These are phyloP conservation scores for Termitomyces sp. DNA, from an alignment of 768 basidiomycete genomes.

Conservation along the genomic window DNA sequence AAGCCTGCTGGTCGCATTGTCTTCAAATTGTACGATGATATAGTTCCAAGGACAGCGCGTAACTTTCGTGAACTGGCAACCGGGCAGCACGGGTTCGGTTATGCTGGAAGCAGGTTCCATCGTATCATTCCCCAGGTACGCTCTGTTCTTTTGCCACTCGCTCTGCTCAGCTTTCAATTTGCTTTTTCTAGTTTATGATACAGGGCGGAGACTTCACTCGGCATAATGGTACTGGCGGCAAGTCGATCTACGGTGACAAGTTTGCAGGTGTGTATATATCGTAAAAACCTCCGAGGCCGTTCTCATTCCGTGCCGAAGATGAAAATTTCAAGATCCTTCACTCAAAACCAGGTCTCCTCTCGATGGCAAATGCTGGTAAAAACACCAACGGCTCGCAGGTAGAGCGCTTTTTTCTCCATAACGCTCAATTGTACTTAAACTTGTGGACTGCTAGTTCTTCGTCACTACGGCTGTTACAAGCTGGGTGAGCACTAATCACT, in stretches of 20 bases:
- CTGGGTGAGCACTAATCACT: conserved; percentile 39
- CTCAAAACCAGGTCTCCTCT: conserved; percentile 59
- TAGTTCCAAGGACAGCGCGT: conserved; percentile 72
- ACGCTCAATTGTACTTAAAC: not conserved
- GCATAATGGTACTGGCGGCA: conserved; percentile 74
- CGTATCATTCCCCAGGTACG: conserved; percentile 62
- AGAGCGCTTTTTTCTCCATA: conserved; percentile 7
- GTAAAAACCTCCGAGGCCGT: not conserved
- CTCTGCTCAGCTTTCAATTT: not conserved
- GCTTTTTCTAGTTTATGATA: conserved; percentile 58
- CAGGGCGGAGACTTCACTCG: conserved; percentile 86
- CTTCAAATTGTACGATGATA: conserved; percentile 79
- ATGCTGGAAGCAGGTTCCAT: conserved; percentile 66
- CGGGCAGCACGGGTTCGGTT: conserved; percentile 65
- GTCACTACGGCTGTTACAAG: conserved; percentile 68
- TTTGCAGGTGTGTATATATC: conserved; percentile 51
- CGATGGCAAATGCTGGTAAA: conserved; percentile 85
- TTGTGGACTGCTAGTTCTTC: conserved; percentile 48
- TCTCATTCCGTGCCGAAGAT: conserved; percentile 28
- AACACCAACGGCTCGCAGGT: conserved; percentile 82
- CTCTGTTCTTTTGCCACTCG: not conserved
- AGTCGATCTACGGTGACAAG: conserved; percentile 79
- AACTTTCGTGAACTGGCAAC: conserved; percentile 83
- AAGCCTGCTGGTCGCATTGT: conserved; percentile 64
- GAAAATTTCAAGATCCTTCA: conserved; percentile 70